phyloP scores from a whole-genome alignment of 257 asterid genomes.

The Solanum boliviense region DNA sequence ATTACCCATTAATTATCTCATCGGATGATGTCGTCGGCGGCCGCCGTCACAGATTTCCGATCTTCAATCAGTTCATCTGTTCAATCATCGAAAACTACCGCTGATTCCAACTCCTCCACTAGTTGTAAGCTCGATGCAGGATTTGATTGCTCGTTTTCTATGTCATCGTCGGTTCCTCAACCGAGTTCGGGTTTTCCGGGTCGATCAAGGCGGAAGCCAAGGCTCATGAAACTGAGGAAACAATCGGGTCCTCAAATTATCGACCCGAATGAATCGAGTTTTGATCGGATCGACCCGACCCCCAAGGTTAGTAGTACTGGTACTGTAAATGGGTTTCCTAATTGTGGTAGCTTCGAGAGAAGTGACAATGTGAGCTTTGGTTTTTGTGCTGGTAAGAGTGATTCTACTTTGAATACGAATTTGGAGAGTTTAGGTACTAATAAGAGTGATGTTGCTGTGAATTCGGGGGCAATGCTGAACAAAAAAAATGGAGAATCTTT shows the following conservation, averaged over 20 bases:
- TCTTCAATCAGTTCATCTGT: background rate
- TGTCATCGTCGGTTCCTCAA: background rate
- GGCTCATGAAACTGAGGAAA: slow-evolving; percentile 40
- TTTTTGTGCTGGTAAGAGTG: slow-evolving; percentile 5
- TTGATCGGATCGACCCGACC: background rate
- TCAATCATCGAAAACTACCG: slow-evolving; percentile 14
- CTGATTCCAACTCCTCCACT: background rate
- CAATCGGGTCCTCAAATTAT: slow-evolving; percentile 17
- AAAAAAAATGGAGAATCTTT: background rate
- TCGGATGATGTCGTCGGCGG: background rate
- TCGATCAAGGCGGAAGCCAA: slow-evolving; percentile 38
- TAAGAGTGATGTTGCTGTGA: background rate
- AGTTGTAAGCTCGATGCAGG: slow-evolving; percentile 12
- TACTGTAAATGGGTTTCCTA: background rate
- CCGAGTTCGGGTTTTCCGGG: slow-evolving; percentile 13
- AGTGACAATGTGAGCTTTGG: slow-evolving; percentile 5
- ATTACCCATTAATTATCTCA: background rate
- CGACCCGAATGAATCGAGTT: slow-evolving; percentile 15
- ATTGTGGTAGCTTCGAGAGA: background rate
- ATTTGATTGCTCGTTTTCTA: background rate
- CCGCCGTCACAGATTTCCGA: background rate
- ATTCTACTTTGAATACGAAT: slow-evolving; percentile 3
- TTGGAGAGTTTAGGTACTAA: slow-evolving; percentile 10
- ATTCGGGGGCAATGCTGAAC: background rate
- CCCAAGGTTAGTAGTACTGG: background rate